phyloP scores from a whole-genome alignment of 1,139 yeast species.

The Sugiyamaella xylanicola region DNA sequence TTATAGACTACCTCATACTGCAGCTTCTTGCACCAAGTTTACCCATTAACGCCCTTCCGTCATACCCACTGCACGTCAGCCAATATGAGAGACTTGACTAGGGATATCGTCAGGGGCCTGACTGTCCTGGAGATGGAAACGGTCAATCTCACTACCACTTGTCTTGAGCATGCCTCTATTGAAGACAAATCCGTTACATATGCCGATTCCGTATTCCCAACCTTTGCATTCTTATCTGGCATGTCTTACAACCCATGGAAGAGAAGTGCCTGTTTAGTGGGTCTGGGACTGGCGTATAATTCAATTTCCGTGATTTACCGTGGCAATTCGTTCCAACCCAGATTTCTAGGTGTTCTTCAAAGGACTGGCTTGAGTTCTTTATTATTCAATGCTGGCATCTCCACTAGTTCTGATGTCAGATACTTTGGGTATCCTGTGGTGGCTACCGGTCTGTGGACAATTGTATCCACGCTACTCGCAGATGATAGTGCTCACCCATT shows the following conservation, averaged over 20 bases:
- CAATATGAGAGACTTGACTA: constrained; percentile 33
- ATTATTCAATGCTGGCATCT: constrained; percentile 27
- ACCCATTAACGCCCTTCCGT: too few relatives aligned
- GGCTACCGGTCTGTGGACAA: constrained; percentile 36
- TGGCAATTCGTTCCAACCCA: constrained; percentile 28
- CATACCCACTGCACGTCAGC: neutral
- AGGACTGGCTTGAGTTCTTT: constrained; percentile 42
- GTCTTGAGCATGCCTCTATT: constrained; percentile 39
- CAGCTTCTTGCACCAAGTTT: too few relatives aligned
- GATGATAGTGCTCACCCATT: constrained; percentile 37
- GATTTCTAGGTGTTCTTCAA: constrained; percentile 45
- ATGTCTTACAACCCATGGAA: constrained; percentile 34
- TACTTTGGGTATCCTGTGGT: constrained; percentile 32
- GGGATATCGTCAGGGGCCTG: constrained; percentile 43
- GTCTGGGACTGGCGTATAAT: constrained; percentile 44
- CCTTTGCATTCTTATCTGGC: constrained; percentile 43
- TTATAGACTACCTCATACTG: too few relatives aligned
- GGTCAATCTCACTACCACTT: constrained; percentile 35
- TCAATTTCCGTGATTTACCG: constrained; percentile 28
- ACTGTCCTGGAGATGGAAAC: constrained; percentile 45
- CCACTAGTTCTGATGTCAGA: constrained; percentile 19
- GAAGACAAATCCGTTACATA: constrained; percentile 37
- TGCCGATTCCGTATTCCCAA: constrained; percentile 46
- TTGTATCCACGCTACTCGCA: constrained; percentile 36
- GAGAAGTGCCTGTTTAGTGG: constrained; percentile 38